These are phyloP conservation scores for Pleurotus cornucopiae DNA, from an alignment of 768 basidiomycete genomes.

Conservation along the genomic window DNA sequence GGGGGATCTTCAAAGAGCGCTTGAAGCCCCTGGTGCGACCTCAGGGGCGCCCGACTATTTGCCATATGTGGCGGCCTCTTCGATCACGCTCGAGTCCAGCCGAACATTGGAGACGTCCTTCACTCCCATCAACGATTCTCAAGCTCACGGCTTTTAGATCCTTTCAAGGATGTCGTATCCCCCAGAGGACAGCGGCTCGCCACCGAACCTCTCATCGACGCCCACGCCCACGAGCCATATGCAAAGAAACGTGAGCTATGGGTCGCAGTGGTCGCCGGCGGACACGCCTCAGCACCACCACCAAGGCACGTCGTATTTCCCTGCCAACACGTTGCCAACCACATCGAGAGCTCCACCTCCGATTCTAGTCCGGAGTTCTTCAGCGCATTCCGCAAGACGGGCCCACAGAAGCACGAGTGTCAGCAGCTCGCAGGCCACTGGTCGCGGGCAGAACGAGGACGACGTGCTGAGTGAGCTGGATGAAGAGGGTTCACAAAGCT, in stretches of 20 bases:
- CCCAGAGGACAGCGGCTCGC: slow-evolving; percentile 1
- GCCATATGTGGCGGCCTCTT: too few species aligned
- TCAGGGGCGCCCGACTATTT: too few species aligned
- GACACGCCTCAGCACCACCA: slow-evolving; percentile 64
- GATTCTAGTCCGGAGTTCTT: slow-evolving; percentile 45
- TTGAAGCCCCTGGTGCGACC: too few species aligned
- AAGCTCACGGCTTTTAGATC: too few species aligned
- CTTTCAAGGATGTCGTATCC: neutral
- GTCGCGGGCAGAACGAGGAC: slow-evolving; percentile 41
- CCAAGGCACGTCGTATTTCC: slow-evolving; percentile 66
- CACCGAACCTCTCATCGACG: slow-evolving; percentile 30
- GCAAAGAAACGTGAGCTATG: slow-evolving; percentile 43
- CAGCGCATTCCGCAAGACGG: slow-evolving; percentile 44
- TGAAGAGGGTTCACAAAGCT: slow-evolving; percentile 27
- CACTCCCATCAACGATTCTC: too few species aligned
- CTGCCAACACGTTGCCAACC: slow-evolving; percentile 38
- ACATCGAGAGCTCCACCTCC: slow-evolving; percentile 36
- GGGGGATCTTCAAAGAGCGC: too few species aligned
- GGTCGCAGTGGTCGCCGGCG: slow-evolving; percentile 53
- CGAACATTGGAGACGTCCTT: too few species aligned
- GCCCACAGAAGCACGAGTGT: slow-evolving; percentile 59
- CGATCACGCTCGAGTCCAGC: too few species aligned
- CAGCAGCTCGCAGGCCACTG: slow-evolving; percentile 50
- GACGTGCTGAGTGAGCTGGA: slow-evolving; percentile 49
- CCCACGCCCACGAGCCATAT: slow-evolving; percentile 38